Percentiles rank a stretch among this genome's conserved stretches.
Conservation (phyloP, 2,329 filamentous ascomycete genomes). For the Arthroderma uncinatum region DNA sequence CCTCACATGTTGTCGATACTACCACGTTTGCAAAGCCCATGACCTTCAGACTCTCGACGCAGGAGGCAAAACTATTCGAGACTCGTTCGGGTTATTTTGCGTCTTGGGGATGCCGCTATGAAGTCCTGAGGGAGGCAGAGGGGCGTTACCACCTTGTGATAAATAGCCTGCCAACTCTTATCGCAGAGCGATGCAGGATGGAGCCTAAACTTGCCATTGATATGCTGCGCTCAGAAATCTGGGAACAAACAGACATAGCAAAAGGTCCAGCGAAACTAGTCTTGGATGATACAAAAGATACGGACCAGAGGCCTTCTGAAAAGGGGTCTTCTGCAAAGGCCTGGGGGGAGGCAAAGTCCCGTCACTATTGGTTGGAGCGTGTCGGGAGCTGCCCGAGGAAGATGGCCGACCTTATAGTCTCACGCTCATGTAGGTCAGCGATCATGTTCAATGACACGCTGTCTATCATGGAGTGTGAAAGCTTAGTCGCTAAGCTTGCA, state of each 20-base stretch:
- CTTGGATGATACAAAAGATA: background rate
- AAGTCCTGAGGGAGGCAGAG: slow-evolving; percentile 19
- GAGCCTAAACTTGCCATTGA: slow-evolving; percentile 63
- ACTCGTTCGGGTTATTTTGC: slow-evolving; percentile 48
- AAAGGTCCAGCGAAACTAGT: background rate
- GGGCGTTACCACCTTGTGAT: slow-evolving; percentile 35
- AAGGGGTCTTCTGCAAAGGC: background rate
- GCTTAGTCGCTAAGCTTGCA: slow-evolving; percentile 29
- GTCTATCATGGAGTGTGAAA: slow-evolving; percentile 28
- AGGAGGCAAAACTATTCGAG: slow-evolving; percentile 51
- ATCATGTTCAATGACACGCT: slow-evolving; percentile 43
- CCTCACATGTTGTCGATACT: slow-evolving; percentile 18
- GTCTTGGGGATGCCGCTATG: slow-evolving; percentile 67
- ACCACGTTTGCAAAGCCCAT: slow-evolving; percentile 42
- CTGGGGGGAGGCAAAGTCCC: no score
- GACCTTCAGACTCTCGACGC: slow-evolving; percentile 50
- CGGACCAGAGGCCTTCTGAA: background rate
- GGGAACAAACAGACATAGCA: slow-evolving; percentile 47
- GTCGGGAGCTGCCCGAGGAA: slow-evolving; percentile 62
- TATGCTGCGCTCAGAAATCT: slow-evolving; percentile 63
- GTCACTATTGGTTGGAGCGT: slow-evolving; percentile 44
- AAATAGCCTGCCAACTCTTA: slow-evolving; percentile 54
- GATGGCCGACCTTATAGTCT: slow-evolving; percentile 53
- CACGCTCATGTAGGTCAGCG: slow-evolving; percentile 38
- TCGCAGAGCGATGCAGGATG: slow-evolving; percentile 61